phyloP scores from a whole-genome alignment of 192 early-diverging fungal genomes.

The Gigaspora rosea region DNA sequence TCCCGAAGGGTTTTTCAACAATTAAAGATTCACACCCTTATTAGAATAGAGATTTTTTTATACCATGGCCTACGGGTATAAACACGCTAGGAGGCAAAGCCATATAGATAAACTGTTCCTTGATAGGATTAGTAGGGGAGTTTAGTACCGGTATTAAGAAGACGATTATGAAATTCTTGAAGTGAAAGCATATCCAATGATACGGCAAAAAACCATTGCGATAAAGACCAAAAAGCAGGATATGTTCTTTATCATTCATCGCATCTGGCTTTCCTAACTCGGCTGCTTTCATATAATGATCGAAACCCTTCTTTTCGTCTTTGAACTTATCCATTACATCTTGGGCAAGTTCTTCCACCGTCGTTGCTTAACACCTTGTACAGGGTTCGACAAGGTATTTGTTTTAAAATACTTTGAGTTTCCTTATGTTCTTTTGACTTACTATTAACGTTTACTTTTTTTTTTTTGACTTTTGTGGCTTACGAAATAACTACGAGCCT shows the following conservation, averaged over 20 bases:
- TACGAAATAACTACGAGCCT: too few species aligned
- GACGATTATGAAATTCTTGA: slow-evolving; percentile 74
- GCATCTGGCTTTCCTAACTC: too few species aligned
- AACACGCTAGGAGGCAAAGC: slow-evolving; percentile 96
- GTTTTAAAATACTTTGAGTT: too few species aligned
- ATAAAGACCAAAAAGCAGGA: slow-evolving; percentile 95
- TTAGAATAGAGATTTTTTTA: slow-evolving; percentile 69
- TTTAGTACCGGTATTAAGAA: slow-evolving; percentile 63
- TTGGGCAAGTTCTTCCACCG: too few species aligned
- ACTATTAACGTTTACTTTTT: too few species aligned
- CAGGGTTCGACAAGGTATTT: too few species aligned
- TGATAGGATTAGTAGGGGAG: slow-evolving; percentile 57
- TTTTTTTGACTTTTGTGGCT: too few species aligned
- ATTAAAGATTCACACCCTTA: slow-evolving; percentile 76
- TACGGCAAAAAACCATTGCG: slow-evolving; percentile 77
- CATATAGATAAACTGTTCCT: slow-evolving; percentile 82
- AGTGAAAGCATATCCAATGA: slow-evolving; percentile 93
- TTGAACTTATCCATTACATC: too few species aligned
- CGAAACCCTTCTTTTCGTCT: too few species aligned
- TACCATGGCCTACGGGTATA: slow-evolving; percentile 74
- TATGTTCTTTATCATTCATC: slow-evolving; percentile 99
- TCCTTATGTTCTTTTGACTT: too few species aligned
- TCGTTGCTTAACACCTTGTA: too few species aligned
- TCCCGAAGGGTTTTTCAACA: slow-evolving; percentile 98
- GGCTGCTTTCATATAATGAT: too few species aligned